Conservation (phyloP, 2,329 filamentous ascomycete genomes). For the Apiospora sp. region DNA sequence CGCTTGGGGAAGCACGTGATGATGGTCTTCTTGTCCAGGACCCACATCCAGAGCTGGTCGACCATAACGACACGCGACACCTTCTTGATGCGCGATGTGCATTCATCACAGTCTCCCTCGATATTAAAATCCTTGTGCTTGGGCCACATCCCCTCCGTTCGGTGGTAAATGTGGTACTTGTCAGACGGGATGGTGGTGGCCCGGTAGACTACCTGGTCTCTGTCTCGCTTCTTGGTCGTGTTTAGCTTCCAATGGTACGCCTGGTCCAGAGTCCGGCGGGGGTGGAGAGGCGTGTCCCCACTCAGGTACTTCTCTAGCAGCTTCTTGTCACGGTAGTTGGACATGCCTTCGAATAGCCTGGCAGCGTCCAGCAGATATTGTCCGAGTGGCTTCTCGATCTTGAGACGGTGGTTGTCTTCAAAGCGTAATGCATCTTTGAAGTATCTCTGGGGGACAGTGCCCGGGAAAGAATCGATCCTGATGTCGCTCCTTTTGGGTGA, state of each 20-base stretch:
- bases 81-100: slow-evolving; percentile 31
- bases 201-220: slow-evolving; percentile 53
- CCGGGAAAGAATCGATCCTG: slow-evolving; percentile 13
- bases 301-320: slow-evolving; percentile 45
- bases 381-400: slow-evolving; percentile 34
- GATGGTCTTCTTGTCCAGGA: slow-evolving; percentile 48
- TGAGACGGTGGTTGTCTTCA: slow-evolving; percentile 26
- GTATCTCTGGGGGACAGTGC: slow-evolving; percentile 3
- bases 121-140: slow-evolving; percentile 28
- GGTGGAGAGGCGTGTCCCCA: slow-evolving; percentile 48
- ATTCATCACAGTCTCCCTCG: slow-evolving; percentile 28
- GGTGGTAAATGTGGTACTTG: slow-evolving; percentile 35
- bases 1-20: slow-evolving; percentile 51
- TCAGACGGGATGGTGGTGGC: slow-evolving; percentile 38
- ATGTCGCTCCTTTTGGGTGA: neutral
- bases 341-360: slow-evolving; percentile 44
- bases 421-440: slow-evolving; percentile 1
- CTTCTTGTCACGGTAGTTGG: slow-evolving; percentile 44
- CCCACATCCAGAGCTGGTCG: slow-evolving; percentile 55
- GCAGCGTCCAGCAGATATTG: slow-evolving; percentile 40
- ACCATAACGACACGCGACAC: slow-evolving; percentile 48
- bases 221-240: slow-evolving; percentile 48
- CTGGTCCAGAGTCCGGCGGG: slow-evolving; percentile 55
- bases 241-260: slow-evolving; percentile 51
- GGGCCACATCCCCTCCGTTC: neutral